Percentiles rank a stretch among this genome's conserved stretches.
Evolutionary conservation across 169 alveolate species (phyloP).

Genomic region (Eimeria necatrix): DNA sequence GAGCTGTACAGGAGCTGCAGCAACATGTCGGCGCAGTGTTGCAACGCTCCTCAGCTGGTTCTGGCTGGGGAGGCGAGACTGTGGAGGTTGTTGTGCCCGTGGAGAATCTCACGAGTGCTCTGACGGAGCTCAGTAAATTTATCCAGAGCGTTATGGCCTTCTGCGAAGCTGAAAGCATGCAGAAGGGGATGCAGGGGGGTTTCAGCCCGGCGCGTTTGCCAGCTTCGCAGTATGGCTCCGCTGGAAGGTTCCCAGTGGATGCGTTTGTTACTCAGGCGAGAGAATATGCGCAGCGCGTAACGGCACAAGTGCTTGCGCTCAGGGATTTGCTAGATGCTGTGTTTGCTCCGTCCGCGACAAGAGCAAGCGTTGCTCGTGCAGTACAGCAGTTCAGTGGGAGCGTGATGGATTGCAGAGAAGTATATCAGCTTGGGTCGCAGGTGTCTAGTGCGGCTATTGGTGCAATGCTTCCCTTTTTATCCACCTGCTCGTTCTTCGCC

Average conservation of each 20-base stretch:
- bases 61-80: background rate
- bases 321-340: background rate
- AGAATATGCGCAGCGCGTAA: conserved; percentile 3
- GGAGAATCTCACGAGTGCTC: background rate
- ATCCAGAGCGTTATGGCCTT: background rate
- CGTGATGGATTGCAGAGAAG: background rate
- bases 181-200: conserved; percentile 3
- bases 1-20: conserved; percentile 12
- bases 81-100: background rate
- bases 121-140: conserved; percentile 11
- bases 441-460: conserved; percentile 22
- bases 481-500: conserved; percentile 39
- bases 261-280: conserved; percentile 14
- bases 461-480: conserved; percentile 9
- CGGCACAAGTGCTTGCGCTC: conserved; percentile 1
- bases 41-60: background rate
- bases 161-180: conserved; percentile 29
- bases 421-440: conserved; percentile 38
- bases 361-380: background rate
- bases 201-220: background rate
- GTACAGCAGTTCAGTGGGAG: background rate
- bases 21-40: background rate
- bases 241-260: conserved; percentile 37
- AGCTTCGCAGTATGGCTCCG: background rate
- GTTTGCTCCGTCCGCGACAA: background rate